Evolutionary conservation across 2,329 filamentous ascomycete species (phyloP).

Genomic region (Aureobasidium sp.): DNA sequence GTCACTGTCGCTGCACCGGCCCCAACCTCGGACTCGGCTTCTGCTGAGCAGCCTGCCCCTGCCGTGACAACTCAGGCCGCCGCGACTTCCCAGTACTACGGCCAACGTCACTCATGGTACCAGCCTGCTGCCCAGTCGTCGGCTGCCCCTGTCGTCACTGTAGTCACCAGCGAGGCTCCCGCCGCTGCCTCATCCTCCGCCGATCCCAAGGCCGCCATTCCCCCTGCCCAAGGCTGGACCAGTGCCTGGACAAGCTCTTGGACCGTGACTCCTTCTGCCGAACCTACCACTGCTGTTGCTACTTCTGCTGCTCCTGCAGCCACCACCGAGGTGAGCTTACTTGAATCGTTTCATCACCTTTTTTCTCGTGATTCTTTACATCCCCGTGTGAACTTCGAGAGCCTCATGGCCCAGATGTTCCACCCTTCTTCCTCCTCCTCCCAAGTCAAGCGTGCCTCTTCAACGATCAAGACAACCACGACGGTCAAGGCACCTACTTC

Average conservation of each 20-base stretch:
- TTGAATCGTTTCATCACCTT: conserved; percentile 12
- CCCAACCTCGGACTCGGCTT: conserved; percentile 1
- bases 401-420: conserved; percentile 13
- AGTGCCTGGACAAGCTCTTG: conserved; percentile 9
- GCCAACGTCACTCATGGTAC: conserved; percentile 11
- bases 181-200: not conserved
- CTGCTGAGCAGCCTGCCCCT: conserved; percentile 12
- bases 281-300: conserved; percentile 14
- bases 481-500: conserved; percentile 11
- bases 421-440: conserved; percentile 6
- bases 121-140: not conserved
- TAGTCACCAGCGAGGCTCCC: not conserved
- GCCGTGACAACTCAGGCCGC: conserved; percentile 7
- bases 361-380: conserved; percentile 13
- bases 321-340: conserved; percentile 10
- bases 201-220: not conserved
- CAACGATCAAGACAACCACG: conserved; percentile 8
- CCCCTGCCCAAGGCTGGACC: not conserved
- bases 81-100: not conserved
- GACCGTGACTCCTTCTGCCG: conserved; percentile 7
- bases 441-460: conserved; percentile 17
- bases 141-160: not conserved
- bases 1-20: conserved; percentile 17
- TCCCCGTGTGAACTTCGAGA: conserved; percentile 4
- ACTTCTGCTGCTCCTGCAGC: conserved; percentile 14